Evolutionary conservation across 768 basidiomycete species (phyloP).

Genomic region (Russula lepida): DNA sequence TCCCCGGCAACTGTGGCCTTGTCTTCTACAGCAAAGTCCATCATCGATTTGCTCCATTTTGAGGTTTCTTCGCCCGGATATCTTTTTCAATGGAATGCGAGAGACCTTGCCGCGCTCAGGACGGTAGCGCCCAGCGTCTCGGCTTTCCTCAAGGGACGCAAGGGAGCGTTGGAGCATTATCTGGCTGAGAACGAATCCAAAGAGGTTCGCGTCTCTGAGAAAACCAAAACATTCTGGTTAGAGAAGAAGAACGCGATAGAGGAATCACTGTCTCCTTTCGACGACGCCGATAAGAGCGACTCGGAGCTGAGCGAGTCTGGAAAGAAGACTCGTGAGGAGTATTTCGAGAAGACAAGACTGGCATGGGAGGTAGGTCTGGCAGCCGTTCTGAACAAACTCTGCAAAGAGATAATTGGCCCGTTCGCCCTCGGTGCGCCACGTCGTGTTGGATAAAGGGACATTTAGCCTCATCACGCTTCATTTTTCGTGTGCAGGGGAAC

Average conservation of each 20-base stretch:
- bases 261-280: conserved; percentile 38
- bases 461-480: neutral
- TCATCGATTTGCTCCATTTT: conserved; percentile 54
- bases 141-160: conserved; percentile 39
- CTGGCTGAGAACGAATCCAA: conserved; percentile 45
- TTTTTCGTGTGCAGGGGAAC: conserved; percentile 52
- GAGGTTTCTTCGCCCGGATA: conserved; percentile 54
- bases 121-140: conserved; percentile 37
- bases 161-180: conserved; percentile 41
- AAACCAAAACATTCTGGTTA: conserved; percentile 54
- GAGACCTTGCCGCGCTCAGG: conserved; percentile 43
- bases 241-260: conserved; percentile 42
- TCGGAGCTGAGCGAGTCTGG: conserved; percentile 34
- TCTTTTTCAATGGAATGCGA: conserved; percentile 52
- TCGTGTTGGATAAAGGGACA: neutral
- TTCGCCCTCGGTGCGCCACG: conserved; percentile 48
- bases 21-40: conserved; percentile 34
- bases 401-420: conserved; percentile 54
- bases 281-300: conserved; percentile 35
- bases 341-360: conserved; percentile 41
- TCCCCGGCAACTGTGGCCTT: conserved; percentile 78
- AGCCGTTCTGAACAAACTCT: conserved; percentile 39
- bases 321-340: conserved; percentile 38
- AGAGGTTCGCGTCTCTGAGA: conserved; percentile 46
- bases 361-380: conserved; percentile 47